Evolutionary conservation across 1,284 basidiomycete genomes (phyloP).

Genomic region (Rhodotorula glutinis): DNA sequence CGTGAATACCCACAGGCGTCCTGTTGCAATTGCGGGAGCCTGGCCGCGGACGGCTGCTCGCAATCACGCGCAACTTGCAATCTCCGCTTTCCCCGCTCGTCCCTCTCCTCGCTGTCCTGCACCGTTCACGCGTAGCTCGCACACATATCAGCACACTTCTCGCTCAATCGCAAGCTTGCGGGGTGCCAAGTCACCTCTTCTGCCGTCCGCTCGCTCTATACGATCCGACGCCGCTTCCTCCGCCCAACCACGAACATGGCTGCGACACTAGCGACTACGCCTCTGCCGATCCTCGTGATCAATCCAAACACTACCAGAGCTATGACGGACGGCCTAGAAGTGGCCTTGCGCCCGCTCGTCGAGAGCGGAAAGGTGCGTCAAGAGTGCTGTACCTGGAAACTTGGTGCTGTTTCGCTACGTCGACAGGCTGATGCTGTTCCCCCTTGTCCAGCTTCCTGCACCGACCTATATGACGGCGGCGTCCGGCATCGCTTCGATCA

Average conservation of each 20-base stretch:
- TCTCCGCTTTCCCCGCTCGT: too few species aligned
- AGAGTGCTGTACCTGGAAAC: neutral
- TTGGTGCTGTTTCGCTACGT: too few species aligned
- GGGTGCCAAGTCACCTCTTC: too few species aligned
- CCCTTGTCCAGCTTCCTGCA: neutral
- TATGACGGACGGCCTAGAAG: conserved; percentile 48
- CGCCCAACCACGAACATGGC: neutral
- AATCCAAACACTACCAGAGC: conserved; percentile 56
- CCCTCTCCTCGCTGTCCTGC: too few species aligned
- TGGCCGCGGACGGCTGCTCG: too few species aligned
- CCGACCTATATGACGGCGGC: conserved; percentile 52
- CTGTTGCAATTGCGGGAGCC: too few species aligned
- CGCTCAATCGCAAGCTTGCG: too few species aligned
- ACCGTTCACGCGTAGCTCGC: too few species aligned
- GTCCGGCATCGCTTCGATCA: conserved; percentile 52
- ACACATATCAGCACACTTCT: too few species aligned
- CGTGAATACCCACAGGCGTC: too few species aligned
- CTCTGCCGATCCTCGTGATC: conserved; percentile 51
- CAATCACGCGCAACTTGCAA: too few species aligned
- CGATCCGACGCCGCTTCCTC: neutral
- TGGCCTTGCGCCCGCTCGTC: conserved; percentile 1
- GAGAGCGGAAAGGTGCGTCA: conserved; percentile 10
- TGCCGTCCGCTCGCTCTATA: neutral
- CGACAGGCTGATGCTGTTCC: too few species aligned
- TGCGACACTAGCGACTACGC: neutral